Percentiles rank a stretch among this genome's conserved stretches.
Conservation (phyloP, 352 stramenopile species). For the Pythium biforme region DNA sequence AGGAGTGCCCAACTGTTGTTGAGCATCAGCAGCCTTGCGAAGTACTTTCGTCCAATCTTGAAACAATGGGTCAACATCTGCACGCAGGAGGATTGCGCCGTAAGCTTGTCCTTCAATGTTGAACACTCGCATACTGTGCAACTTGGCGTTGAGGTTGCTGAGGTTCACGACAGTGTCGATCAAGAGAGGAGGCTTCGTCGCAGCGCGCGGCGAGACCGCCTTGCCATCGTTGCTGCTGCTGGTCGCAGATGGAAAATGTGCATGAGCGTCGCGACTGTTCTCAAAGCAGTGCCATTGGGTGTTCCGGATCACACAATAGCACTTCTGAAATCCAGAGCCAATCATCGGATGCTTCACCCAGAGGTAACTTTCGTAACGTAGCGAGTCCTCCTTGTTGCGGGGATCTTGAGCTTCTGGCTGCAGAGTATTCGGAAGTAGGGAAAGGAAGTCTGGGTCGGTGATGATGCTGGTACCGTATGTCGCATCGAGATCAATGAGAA, state of each 20-base stretch:
- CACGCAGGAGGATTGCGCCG: constrained; percentile 26
- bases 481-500: constrained; percentile 58
- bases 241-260: not conserved
- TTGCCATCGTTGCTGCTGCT: not conserved
- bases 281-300: constrained; percentile 26
- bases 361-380: constrained; percentile 24
- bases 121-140: constrained; percentile 29
- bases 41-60: constrained; percentile 23
- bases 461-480: constrained; percentile 54
- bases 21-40: constrained; percentile 15
- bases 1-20: not conserved
- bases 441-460: constrained; percentile 31
- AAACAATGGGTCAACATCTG: constrained; percentile 21
- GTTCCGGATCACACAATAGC: constrained; percentile 25
- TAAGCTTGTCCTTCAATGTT: constrained; percentile 20
- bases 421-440: constrained; percentile 5
- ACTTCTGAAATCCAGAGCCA: constrained; percentile 22
- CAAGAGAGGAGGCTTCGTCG: constrained; percentile 7
- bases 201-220: not conserved
- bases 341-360: constrained; percentile 28
- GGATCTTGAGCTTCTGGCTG: too few relatives aligned
- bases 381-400: not conserved
- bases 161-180: constrained; percentile 20
- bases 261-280: constrained; percentile 25
- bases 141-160: constrained; percentile 27